phyloP scores from a whole-genome alignment of 2,329 filamentous ascomycete genomes.

The Nemania abortiva region DNA sequence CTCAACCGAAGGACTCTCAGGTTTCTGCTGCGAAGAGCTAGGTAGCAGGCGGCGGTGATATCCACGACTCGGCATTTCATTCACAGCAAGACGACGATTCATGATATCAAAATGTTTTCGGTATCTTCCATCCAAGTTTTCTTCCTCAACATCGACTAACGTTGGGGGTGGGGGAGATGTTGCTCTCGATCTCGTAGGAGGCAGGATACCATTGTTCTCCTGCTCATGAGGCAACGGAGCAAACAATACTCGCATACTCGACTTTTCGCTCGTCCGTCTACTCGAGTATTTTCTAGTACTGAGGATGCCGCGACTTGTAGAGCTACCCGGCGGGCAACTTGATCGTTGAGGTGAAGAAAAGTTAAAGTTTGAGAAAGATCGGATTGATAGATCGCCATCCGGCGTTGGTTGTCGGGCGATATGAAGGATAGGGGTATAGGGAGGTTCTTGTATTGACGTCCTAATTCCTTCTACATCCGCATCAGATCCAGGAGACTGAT shows the following conservation, averaged over 20 bases:
- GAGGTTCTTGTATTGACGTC: conserved; percentile 13
- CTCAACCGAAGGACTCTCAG: conserved; percentile 56
- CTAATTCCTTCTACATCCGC: background rate
- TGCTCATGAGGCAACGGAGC: conserved; percentile 48
- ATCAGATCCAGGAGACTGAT: conserved; percentile 1
- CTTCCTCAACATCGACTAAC: conserved; percentile 50
- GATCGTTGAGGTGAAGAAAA: conserved; percentile 61
- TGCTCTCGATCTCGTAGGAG: conserved; percentile 41
- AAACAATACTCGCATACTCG: conserved; percentile 53
- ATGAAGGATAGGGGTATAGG: conserved; percentile 46
- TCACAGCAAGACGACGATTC: conserved; percentile 50
- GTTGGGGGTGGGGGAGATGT: conserved; percentile 60
- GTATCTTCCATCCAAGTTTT: conserved; percentile 55
- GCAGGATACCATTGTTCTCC: conserved; percentile 41
- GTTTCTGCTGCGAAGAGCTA: conserved; percentile 57
- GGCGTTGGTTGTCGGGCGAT: conserved; percentile 55
- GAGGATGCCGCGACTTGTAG: conserved; percentile 43
- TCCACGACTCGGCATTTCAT: conserved; percentile 21
- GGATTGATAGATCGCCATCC: conserved; percentile 62
- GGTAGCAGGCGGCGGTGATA: conserved; percentile 55
- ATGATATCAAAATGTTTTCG: conserved; percentile 62
- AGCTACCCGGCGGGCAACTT: conserved; percentile 33
- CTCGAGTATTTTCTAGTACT: conserved; percentile 35
- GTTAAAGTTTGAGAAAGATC: conserved; percentile 66
- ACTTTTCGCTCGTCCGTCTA: conserved; percentile 35